A percentile compares a stretch with the other conserved stretches of the same genome.
Evolutionary conservation across 2,329 filamentous ascomycete species (phyloP).

Genomic region (Periglandula ipomoeae): DNA sequence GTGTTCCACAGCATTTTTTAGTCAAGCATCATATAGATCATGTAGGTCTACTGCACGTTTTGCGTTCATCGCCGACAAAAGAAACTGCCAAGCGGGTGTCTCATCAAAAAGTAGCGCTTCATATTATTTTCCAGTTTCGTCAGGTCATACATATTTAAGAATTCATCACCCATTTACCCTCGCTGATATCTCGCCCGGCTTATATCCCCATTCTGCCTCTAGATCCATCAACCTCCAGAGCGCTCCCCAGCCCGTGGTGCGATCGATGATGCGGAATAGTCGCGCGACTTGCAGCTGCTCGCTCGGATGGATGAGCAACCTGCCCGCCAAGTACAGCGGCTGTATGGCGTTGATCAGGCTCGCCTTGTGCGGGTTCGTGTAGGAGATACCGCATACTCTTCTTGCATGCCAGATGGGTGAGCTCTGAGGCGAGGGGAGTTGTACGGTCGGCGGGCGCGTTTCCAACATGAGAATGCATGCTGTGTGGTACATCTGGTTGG

Average conservation of each 20-base stretch:
- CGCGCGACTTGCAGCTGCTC: slow-evolving; percentile 25
- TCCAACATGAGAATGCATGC: slow-evolving; percentile 31
- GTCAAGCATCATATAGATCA: no score
- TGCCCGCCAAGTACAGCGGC: slow-evolving; percentile 41
- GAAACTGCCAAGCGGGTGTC: no score
- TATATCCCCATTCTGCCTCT: slow-evolving; percentile 27
- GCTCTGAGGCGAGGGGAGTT: slow-evolving; percentile 16
- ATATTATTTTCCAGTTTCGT: no score
- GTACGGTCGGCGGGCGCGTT: slow-evolving; percentile 24
- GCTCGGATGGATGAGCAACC: slow-evolving; percentile 34
- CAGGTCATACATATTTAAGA: no score
- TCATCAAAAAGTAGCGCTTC: no score
- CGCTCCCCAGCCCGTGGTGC: slow-evolving; percentile 38
- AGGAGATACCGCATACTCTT: slow-evolving; percentile 40
- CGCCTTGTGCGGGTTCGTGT: slow-evolving; percentile 26
- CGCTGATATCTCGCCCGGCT: slow-evolving; percentile 12
- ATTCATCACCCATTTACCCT: neutral
- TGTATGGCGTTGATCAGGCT: slow-evolving; percentile 44
- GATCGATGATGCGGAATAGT: slow-evolving; percentile 34
- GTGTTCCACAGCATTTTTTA: no score
- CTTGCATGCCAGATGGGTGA: slow-evolving; percentile 4
- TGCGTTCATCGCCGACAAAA: no score
- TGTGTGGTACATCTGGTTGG: slow-evolving; percentile 43
- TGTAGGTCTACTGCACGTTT: no score
- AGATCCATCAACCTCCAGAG: slow-evolving; percentile 40